Percentiles rank a stretch among this genome's conserved stretches.
These are phyloP conservation scores for Pyrus pyrifolia DNA, from an alignment of 306 rosid species.

Conservation along the genomic window DNA sequence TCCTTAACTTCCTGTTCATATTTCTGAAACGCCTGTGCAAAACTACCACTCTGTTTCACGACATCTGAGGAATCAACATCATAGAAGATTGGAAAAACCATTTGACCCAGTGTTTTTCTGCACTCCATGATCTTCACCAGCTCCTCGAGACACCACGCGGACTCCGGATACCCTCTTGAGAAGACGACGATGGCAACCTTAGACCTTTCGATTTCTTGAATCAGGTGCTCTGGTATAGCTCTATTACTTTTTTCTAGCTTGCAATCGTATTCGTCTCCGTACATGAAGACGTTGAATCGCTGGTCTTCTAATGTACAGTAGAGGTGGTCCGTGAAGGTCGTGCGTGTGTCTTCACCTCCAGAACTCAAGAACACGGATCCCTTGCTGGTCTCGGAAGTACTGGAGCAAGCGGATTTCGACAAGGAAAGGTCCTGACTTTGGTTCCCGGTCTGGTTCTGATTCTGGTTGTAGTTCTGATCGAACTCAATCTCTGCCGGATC, in stretches of 20 bases:
- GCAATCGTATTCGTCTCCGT: not conserved
- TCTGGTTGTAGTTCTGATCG: no score
- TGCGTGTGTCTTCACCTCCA: not conserved
- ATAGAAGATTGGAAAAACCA: no score
- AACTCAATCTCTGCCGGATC: no score
- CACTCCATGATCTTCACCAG: not conserved
- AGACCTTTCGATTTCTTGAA: not conserved
- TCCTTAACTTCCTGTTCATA: not conserved
- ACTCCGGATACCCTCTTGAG: not conserved
- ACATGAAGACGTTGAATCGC: not conserved
- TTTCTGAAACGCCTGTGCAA: not conserved
- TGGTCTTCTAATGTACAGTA: not conserved
- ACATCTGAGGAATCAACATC: not conserved
- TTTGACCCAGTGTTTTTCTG: not conserved
- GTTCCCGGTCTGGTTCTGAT: no score
- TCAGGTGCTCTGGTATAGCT: not conserved
- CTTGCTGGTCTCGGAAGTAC: no score
- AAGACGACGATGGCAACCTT: not conserved
- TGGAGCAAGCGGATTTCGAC: no score
- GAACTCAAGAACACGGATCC: no score
- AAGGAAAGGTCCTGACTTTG: no score
- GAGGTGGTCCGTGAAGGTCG: not conserved
- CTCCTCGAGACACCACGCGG: not conserved
- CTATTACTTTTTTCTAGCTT: no score
- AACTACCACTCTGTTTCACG: not conserved